Conservation (phyloP, 805 yeast species). For the Candida adriatica region DNA sequence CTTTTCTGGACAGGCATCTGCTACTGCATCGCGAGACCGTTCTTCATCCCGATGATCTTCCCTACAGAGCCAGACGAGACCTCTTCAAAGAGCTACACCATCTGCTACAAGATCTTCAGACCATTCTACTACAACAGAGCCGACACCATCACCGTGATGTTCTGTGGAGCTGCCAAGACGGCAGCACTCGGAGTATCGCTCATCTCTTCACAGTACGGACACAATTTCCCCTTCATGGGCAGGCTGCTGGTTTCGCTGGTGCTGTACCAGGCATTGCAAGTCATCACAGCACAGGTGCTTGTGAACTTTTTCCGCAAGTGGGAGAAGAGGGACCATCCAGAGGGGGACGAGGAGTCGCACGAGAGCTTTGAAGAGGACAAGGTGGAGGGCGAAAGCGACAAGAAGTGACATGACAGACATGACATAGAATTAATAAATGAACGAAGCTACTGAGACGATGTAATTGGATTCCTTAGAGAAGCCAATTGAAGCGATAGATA, state of each 20-base stretch:
- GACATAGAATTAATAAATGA: no score
- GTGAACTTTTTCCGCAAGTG: conserved; percentile 63
- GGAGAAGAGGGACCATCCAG: conserved; percentile 31
- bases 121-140: conserved; percentile 67
- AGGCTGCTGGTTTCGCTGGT: conserved; percentile 75
- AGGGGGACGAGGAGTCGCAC: conserved; percentile 18
- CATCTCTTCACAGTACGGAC: conserved; percentile 74
- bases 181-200: conserved; percentile 88
- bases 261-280: conserved; percentile 83
- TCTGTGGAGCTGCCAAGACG: conserved; percentile 91
- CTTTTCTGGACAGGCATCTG: conserved; percentile 67
- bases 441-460: no score
- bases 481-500: no score
- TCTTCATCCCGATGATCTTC: conserved; percentile 38
- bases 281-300: conserved; percentile 68
- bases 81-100: conserved; percentile 38
- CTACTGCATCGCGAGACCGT: conserved; percentile 54
- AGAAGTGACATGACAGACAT: no score
- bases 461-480: no score
- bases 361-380: no score
- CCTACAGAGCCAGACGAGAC: conserved; percentile 40
- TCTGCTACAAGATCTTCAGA: conserved; percentile 30
- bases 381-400: no score
- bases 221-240: conserved; percentile 54
- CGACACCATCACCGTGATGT: conserved; percentile 74